Percentiles rank a stretch among this genome's conserved stretches.
phyloP scores from a whole-genome alignment of 768 basidiomycete species.

The Chalciporus sphaerocephalus region DNA sequence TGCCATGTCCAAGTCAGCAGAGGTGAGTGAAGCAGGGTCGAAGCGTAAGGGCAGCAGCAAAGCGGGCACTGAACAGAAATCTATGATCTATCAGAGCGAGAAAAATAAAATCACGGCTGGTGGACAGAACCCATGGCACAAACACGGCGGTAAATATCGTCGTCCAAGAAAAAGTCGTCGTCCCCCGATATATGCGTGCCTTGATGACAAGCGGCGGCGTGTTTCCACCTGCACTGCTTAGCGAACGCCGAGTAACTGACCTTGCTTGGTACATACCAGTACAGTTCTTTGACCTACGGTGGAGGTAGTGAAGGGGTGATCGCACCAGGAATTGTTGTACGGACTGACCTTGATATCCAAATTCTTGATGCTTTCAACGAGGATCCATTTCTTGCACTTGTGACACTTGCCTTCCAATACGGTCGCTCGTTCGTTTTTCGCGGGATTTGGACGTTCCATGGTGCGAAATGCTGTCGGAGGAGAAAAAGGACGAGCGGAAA shows the following conservation, averaged over 20 bases:
- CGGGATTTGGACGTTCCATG: conserved; percentile 40
- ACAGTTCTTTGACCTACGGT: conserved; percentile 62
- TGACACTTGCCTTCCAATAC: conserved; percentile 76
- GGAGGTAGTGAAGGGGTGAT: background rate
- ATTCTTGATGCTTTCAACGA: conserved; percentile 69
- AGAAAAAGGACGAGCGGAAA: conserved; percentile 67
- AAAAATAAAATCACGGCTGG: background rate
- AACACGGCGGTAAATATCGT: conserved; percentile 38
- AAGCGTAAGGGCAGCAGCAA: background rate
- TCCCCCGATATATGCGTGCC: conserved; percentile 54
- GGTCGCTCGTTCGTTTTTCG: conserved; percentile 54
- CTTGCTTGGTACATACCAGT: conserved; percentile 52
- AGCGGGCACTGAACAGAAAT: background rate
- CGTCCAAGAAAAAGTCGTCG: conserved; percentile 51
- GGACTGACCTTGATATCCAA: conserved; percentile 60
- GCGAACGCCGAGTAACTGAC: conserved; percentile 1
- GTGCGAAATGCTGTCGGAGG: conserved; percentile 65
- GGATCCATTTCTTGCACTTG: conserved; percentile 68
- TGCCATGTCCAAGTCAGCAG: conserved; percentile 13
- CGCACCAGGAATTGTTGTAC: background rate
- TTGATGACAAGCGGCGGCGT: conserved; percentile 73
- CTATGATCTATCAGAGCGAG: background rate
- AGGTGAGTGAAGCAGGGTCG: conserved; percentile 11
- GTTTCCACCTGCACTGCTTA: conserved; percentile 63
- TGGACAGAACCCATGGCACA: conserved; percentile 14